Evolutionary conservation across 2,329 filamentous ascomycete genomes (phyloP).

Genomic region (Colletotrichum plurivorum): DNA sequence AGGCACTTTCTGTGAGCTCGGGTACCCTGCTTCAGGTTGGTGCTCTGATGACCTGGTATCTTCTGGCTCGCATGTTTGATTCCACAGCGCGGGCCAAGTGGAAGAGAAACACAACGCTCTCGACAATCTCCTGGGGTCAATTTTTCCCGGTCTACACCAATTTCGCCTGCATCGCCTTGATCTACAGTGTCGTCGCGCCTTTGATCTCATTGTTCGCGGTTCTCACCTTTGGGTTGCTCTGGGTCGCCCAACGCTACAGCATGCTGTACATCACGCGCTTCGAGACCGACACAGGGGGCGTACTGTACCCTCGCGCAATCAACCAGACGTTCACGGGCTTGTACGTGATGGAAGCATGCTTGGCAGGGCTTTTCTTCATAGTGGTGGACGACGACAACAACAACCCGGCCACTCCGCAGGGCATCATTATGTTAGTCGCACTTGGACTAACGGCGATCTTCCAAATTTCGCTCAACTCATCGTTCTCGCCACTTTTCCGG

Average conservation of each 20-base stretch:
- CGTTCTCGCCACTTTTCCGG: constrained; percentile 87
- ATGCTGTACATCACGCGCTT: constrained; percentile 96
- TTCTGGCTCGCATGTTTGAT: constrained; percentile 85
- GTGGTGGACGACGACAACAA: constrained; percentile 71
- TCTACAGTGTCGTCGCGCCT: constrained; percentile 91
- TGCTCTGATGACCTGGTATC: constrained; percentile 84
- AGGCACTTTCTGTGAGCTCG: constrained; percentile 91
- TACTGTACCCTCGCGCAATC: constrained; percentile 92
- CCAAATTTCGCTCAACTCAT: constrained; percentile 84
- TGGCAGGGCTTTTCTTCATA: constrained; percentile 92
- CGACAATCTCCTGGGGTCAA: constrained; percentile 87
- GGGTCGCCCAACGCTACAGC: constrained; percentile 96
- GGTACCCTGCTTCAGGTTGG: constrained; percentile 88
- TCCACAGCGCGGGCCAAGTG: constrained; percentile 88
- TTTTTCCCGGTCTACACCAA: constrained; percentile 98
- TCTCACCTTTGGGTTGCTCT: constrained; percentile 91
- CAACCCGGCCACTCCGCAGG: constrained; percentile 78
- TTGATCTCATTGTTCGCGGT: constrained; percentile 94
- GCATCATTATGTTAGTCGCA: constrained; percentile 85
- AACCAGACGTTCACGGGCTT: constrained; percentile 96
- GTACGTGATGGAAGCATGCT: constrained; percentile 93
- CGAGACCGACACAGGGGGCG: constrained; percentile 89
- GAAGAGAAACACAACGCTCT: constrained; percentile 83
- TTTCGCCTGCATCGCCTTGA: constrained; percentile 90
- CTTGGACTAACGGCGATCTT: constrained; percentile 80